Base-by-base conservation (phyloP, 225 moss, liverwort and hornwort species). In the Pseudoscleropodium purum region DNA sequence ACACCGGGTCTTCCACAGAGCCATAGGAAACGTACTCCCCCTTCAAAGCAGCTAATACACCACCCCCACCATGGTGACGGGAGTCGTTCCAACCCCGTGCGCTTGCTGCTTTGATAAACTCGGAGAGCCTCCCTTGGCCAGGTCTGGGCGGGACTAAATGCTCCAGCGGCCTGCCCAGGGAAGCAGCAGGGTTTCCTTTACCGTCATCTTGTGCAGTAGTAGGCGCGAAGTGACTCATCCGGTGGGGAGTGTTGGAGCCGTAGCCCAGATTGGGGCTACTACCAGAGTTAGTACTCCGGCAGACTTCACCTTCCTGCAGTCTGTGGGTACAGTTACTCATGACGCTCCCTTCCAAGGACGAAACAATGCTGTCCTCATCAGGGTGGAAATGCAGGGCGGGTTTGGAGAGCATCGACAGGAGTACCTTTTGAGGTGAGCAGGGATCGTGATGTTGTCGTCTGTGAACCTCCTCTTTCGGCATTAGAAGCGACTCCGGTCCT, bases 41-140 rank as follows among this genome's bases (percentile, higher is more conserved):
- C 79, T 94, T 94, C 78, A 96, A 79, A 66, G 95, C 94, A 84
- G 95, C 91, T 34, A 97, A 73, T 5, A 96, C 90, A 45, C 93
- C 94, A 67, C 88, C 95, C 11, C 92, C 91, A 45, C 96, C 95
- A 65, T 95, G 96, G 26, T 92, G 94, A 43, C 93, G 94, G 84
- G 91, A 73, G 65, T 96, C 96, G 30, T 77, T 92, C 85, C 94
- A 86, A 13, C 90, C 89, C 23, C 86, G 90, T 43, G 89, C 76
- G 70, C 77, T 90, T 15, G 89, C 89, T 6, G 81, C 90, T 83
- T 86, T 90, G 74, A 90, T 81, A 45, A 91, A 85, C 18, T 94
- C 93, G 14, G 92, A 86, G 21, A 86, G 64, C 72, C 91, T 87
- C 49, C 86, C 93, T 16, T 89, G 93, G 65, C 83, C 66, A 70